phyloP scores from a whole-genome alignment of 768 basidiomycete species.

The Sarcomyxa edulis region DNA sequence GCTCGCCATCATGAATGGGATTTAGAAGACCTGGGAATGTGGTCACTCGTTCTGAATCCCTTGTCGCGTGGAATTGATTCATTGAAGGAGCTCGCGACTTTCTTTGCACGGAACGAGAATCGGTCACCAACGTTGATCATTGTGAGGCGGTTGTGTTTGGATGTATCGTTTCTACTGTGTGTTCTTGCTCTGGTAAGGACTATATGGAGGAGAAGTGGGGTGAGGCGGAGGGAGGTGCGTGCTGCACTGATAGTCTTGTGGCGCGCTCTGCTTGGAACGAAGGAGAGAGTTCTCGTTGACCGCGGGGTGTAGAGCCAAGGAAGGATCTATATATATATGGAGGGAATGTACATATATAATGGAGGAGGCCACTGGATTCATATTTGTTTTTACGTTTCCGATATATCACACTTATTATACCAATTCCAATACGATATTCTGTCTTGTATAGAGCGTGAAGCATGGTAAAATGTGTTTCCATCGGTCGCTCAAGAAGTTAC shows the following conservation, averaged over 20 bases:
- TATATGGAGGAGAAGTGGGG: conserved; percentile 65
- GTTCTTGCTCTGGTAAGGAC: conserved; percentile 52
- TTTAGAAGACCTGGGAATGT: conserved; percentile 78
- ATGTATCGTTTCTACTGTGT: conserved; percentile 68
- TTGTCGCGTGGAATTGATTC: conserved; percentile 44
- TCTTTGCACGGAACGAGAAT: conserved; percentile 55
- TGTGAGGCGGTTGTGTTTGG: conserved; percentile 69
- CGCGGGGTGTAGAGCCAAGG: conserved; percentile 44
- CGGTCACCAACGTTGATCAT: conserved; percentile 65
- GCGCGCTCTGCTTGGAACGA: conserved; percentile 61
- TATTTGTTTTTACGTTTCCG: too few species aligned
- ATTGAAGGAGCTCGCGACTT: conserved; percentile 45
- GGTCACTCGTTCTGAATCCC: conserved; percentile 70
- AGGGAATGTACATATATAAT: too few species aligned
- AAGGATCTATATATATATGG: too few species aligned
- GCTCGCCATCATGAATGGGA: conserved; percentile 48
- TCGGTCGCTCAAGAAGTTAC: too few species aligned
- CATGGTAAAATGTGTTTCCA: too few species aligned
- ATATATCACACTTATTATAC: too few species aligned
- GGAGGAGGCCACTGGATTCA: too few species aligned
- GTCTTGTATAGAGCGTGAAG: too few species aligned
- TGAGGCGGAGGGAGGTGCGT: conserved; percentile 63
- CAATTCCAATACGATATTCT: too few species aligned
- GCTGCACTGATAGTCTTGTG: conserved; percentile 63
- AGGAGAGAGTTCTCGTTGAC: conserved; percentile 41